Conservation (phyloP, 495 filamentous ascomycete genomes). For the Podospora comata region DNA sequence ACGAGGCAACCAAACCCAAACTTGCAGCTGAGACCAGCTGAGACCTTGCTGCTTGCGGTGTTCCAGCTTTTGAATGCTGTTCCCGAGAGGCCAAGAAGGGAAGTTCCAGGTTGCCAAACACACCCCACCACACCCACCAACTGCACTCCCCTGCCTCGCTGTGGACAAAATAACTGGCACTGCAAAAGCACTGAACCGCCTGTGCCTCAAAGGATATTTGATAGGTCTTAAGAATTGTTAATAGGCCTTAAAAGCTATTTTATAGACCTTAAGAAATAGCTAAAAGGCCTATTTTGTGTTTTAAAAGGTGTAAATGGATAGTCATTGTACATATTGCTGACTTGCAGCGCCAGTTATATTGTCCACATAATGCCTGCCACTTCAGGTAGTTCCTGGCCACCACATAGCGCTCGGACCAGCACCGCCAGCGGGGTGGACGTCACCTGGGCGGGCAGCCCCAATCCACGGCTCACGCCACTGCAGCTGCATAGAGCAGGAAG, state of each 20-base stretch:
- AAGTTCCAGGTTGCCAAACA: not conserved
- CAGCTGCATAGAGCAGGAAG: not conserved
- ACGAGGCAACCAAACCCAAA: not conserved
- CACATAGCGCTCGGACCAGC: not conserved
- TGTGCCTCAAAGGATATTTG: no score
- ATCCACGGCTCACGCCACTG: not conserved
- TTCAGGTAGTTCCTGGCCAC: not conserved
- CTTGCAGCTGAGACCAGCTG: not conserved
- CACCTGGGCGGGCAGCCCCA: not conserved
- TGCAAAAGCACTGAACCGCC: no score
- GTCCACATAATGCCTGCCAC: no score
- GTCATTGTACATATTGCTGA: no score
- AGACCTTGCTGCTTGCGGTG: not conserved
- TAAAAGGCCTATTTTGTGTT: no score
- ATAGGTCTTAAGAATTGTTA: no score
- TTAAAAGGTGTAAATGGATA: no score
- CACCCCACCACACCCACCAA: not conserved
- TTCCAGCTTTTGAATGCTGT: not conserved
- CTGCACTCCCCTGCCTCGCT: no score
- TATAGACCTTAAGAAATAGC: no score
- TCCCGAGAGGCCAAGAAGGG: not conserved
- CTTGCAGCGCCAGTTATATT: no score
- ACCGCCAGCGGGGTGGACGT: not conserved
- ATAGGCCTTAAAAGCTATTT: no score
- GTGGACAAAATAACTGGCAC: no score